phyloP scores from a whole-genome alignment of 768 basidiomycete species.

The Saitozyma sp. region DNA sequence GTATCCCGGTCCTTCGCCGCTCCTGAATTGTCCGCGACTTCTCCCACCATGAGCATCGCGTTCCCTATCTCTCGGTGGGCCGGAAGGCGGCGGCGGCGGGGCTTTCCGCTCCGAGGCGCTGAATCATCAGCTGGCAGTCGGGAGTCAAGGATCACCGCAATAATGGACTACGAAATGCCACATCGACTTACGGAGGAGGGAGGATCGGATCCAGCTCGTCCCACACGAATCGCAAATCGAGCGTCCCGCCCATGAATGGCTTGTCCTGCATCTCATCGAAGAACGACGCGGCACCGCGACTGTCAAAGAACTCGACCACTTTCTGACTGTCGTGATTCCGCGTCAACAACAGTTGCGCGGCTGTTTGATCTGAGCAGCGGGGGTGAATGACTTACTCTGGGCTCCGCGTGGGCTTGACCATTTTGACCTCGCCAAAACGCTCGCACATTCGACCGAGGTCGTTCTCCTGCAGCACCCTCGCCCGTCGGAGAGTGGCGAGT shows the following conservation, averaged over 20 bases:
- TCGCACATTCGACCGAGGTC: constrained; percentile 84
- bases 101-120: no score
- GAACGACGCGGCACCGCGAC: constrained; percentile 73
- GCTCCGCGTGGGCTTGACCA: constrained; percentile 59
- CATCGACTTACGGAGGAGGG: constrained; percentile 55
- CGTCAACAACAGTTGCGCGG: constrained; percentile 57
- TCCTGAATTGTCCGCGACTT: neutral
- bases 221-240: constrained; percentile 86
- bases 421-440: constrained; percentile 86
- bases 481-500: constrained; percentile 71
- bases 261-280: constrained; percentile 77
- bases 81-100: no score
- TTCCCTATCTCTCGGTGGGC: no score
- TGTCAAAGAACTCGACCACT: constrained; percentile 89
- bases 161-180: constrained; percentile 31
- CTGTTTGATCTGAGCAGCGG: neutral
- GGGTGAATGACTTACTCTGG: constrained; percentile 51
- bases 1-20: constrained; percentile 28
- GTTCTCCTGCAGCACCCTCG: constrained; percentile 73
- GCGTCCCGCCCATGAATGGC: constrained; percentile 76
- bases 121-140: no score
- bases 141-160: no score
- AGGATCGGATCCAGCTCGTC: constrained; percentile 65
- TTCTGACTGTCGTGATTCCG: constrained; percentile 64
- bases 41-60: no score